A percentile compares a stretch with the other conserved stretches of the same genome.
Evolutionary conservation across 225 moss, liverwort and hornwort genomes (phyloP).

Genomic region (Antitrichia curtipendula): DNA sequence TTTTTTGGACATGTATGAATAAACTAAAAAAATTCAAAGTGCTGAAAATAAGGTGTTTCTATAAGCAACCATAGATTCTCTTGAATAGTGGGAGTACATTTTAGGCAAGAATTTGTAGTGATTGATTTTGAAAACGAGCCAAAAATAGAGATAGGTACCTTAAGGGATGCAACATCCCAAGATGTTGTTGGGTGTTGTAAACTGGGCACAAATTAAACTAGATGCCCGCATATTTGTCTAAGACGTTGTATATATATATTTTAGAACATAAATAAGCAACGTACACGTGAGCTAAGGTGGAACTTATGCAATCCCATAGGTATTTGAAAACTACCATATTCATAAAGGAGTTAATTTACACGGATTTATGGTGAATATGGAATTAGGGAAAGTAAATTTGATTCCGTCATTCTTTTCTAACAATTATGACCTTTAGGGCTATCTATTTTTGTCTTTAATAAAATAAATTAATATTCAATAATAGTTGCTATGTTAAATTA

Average conservation of each 20-base stretch:
- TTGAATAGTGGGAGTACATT: too few species aligned
- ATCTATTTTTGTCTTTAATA: neutral
- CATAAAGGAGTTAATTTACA: too few species aligned
- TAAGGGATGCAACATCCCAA: neutral
- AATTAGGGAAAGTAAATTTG: neutral
- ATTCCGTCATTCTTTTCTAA: neutral
- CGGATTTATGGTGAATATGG: neutral
- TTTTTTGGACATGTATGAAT: too few species aligned
- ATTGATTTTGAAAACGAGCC: too few species aligned
- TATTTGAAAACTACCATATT: neutral
- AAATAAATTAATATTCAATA: fast-evolving
- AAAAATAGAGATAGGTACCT: too few species aligned
- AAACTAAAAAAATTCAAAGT: too few species aligned
- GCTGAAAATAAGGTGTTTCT: too few species aligned
- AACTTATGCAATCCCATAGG: neutral
- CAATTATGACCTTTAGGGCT: neutral
- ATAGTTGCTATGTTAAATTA: fast-evolving
- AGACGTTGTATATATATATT: neutral
- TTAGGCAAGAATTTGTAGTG: too few species aligned
- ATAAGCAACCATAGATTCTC: too few species aligned
- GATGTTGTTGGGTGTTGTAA: fast-evolving
- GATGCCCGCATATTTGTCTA: neutral
- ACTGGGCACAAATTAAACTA: neutral
- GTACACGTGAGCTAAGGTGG: neutral
- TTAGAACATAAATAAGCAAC: too few species aligned